phyloP scores from a whole-genome alignment of 257 asterid species.

The Gynochthodes officinalis region DNA sequence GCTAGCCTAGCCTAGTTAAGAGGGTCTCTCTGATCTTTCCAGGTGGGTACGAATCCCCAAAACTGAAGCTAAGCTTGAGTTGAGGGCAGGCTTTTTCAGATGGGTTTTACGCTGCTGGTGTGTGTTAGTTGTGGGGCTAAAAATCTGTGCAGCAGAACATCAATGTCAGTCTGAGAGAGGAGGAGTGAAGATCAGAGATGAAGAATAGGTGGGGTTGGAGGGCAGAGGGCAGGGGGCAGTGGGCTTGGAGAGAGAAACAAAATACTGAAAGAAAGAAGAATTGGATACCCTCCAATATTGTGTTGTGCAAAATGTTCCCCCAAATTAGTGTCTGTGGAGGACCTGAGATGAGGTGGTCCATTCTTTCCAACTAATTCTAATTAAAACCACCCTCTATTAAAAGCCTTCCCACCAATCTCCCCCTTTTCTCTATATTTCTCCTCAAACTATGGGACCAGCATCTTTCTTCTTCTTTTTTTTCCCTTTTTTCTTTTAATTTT shows the following conservation, averaged over 20 bases:
- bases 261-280: too few relatives aligned
- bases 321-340: slow-evolving; percentile 56
- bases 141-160: slow-evolving; percentile 31
- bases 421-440: background rate
- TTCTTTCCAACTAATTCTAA: slow-evolving; percentile 68
- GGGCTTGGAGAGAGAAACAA: background rate
- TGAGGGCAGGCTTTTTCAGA: slow-evolving; percentile 66
- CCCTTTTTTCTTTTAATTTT: too few relatives aligned
- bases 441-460: slow-evolving; percentile 55
- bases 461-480: slow-evolving; percentile 6
- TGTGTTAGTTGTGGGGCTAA: slow-evolving; percentile 45
- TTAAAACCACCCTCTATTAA: slow-evolving; percentile 38
- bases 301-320: slow-evolving; percentile 54
- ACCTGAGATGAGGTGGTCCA: slow-evolving; percentile 83
- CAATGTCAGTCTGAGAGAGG: slow-evolving; percentile 11
- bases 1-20: background rate
- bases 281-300: slow-evolving; percentile 46
- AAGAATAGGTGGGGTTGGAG: too few relatives aligned
- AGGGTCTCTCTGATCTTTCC: background rate
- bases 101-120: slow-evolving; percentile 25
- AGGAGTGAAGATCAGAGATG: too few relatives aligned
- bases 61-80: slow-evolving; percentile 55
- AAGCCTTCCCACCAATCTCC: slow-evolving; percentile 42
- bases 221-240: too few relatives aligned
- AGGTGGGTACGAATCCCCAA: slow-evolving; percentile 43